A percentile compares a stretch with the other conserved stretches of the same genome.
Evolutionary conservation across 768 basidiomycete species (phyloP).

Genomic region (Russula vinacea): DNA sequence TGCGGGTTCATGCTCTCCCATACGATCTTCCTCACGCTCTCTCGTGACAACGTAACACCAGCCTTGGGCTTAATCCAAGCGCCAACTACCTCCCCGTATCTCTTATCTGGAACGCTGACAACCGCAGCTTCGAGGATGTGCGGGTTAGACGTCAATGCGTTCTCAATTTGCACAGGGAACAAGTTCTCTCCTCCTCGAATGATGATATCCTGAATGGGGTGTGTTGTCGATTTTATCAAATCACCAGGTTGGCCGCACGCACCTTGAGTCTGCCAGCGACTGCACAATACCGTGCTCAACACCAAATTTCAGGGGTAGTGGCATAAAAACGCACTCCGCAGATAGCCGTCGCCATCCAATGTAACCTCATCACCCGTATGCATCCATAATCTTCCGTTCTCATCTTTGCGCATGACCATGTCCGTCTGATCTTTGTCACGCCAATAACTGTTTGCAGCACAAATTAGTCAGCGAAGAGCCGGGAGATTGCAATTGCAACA

Average conservation of each 20-base stretch:
- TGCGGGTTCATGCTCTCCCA: conserved; percentile 71
- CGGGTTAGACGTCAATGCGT: conserved; percentile 54
- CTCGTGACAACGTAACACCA: conserved; percentile 40
- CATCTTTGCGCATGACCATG: conserved; percentile 51
- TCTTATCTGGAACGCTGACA: conserved; percentile 63
- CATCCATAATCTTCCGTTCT: conserved; percentile 69
- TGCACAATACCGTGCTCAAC: conserved; percentile 33
- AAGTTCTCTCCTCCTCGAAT: conserved; percentile 88
- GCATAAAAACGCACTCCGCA: conserved; percentile 50
- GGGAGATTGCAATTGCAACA: neutral
- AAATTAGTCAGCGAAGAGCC: conserved; percentile 6
- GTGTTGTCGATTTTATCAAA: neutral
- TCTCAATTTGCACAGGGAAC: conserved; percentile 83
- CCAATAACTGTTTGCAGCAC: conserved; percentile 65
- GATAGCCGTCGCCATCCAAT: conserved; percentile 78
- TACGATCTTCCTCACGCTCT: conserved; percentile 55
- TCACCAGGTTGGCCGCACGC: conserved; percentile 9
- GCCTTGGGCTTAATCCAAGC: conserved; percentile 60
- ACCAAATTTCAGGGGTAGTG: neutral
- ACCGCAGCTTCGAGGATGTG: conserved; percentile 69
- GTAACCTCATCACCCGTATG: conserved; percentile 79
- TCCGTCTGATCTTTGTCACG: conserved; percentile 64
- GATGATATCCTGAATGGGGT: conserved; percentile 62
- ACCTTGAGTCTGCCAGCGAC: conserved; percentile 81
- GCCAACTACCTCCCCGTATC: conserved; percentile 77